Percentiles rank a stretch among this genome's conserved stretches.
Evolutionary conservation across 768 basidiomycete genomes (phyloP).

Genomic region (Macrolepiota dolichaula): DNA sequence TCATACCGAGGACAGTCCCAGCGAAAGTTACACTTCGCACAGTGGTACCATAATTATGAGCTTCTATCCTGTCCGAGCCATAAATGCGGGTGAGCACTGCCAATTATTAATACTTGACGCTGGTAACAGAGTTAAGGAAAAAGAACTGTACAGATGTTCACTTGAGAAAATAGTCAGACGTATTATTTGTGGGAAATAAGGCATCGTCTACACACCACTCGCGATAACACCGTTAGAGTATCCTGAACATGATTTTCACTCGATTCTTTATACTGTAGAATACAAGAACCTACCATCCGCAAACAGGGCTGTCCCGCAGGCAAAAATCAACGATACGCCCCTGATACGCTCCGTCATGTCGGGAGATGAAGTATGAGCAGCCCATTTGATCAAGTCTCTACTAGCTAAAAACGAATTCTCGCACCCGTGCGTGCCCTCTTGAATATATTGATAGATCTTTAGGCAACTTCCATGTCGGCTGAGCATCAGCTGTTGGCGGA

Average conservation of each 20-base stretch:
- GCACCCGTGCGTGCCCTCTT: no score
- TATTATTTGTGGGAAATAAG: background rate
- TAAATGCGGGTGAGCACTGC: slow-evolving; percentile 74
- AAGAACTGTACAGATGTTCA: slow-evolving; percentile 57
- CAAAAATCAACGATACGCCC: slow-evolving; percentile 81
- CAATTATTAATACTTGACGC: background rate
- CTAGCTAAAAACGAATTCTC: no score
- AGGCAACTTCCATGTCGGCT: no score
- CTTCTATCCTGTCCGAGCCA: slow-evolving; percentile 44
- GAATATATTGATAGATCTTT: no score
- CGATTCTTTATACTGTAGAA: background rate
- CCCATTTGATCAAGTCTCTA: no score
- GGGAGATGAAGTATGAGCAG: no score
- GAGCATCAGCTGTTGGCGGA: no score
- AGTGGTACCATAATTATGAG: slow-evolving; percentile 57
- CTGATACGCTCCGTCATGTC: slow-evolving; percentile 27
- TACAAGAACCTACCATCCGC: slow-evolving; percentile 59
- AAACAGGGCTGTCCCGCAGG: slow-evolving; percentile 85
- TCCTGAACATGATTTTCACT: slow-evolving; percentile 35
- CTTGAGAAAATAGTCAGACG: slow-evolving; percentile 28
- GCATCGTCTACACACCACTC: slow-evolving; percentile 45
- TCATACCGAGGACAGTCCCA: slow-evolving; percentile 85
- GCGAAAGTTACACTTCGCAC: slow-evolving; percentile 76
- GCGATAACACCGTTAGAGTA: slow-evolving; percentile 83
- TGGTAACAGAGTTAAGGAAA: background rate